Evolutionary conservation across 2,329 filamentous ascomycete species (phyloP).

Genomic region (Colletotrichum sp.): DNA sequence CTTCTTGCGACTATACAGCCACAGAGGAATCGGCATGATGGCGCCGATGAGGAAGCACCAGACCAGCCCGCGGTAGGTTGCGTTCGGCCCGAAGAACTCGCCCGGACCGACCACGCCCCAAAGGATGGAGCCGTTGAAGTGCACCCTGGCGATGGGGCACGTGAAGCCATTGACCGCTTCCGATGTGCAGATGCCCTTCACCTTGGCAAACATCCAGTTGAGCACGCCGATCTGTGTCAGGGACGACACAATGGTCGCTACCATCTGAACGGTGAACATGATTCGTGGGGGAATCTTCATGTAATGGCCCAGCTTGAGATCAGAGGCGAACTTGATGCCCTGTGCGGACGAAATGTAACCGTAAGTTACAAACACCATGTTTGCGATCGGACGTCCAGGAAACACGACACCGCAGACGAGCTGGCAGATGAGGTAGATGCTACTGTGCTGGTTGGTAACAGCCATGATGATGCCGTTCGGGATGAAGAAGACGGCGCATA

Average conservation of each 20-base stretch:
- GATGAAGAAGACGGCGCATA: slow-evolving; percentile 84
- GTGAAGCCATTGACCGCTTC: slow-evolving; percentile 87
- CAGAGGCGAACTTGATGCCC: slow-evolving; percentile 86
- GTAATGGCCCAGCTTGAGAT: slow-evolving; percentile 87
- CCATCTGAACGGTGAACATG: slow-evolving; percentile 79
- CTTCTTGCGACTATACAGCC: slow-evolving; percentile 68
- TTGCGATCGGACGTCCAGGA: slow-evolving; percentile 84
- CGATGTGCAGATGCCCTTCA: slow-evolving; percentile 78
- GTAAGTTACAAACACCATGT: slow-evolving; percentile 94
- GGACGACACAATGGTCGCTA: slow-evolving; percentile 76
- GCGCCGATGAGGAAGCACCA: slow-evolving; percentile 85
- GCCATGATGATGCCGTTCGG: slow-evolving; percentile 94
- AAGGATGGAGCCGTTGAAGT: slow-evolving; percentile 89
- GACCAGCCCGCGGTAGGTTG: slow-evolving; percentile 76
- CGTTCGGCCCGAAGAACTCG: slow-evolving; percentile 80
- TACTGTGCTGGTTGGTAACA: slow-evolving; percentile 88
- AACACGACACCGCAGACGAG: slow-evolving; percentile 83
- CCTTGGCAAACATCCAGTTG: slow-evolving; percentile 88
- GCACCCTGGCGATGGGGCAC: slow-evolving; percentile 84
- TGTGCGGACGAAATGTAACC: slow-evolving; percentile 89
- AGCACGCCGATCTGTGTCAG: slow-evolving; percentile 83
- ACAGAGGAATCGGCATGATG: slow-evolving; percentile 75
- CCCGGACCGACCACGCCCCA: slow-evolving; percentile 87
- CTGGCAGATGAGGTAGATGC: slow-evolving; percentile 86
- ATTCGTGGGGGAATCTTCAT: slow-evolving; percentile 87